A percentile compares a stretch with the other conserved stretches of the same genome.
Evolutionary conservation across 306 rosid species (phyloP).

Genomic region (Cucumis hystrix): DNA sequence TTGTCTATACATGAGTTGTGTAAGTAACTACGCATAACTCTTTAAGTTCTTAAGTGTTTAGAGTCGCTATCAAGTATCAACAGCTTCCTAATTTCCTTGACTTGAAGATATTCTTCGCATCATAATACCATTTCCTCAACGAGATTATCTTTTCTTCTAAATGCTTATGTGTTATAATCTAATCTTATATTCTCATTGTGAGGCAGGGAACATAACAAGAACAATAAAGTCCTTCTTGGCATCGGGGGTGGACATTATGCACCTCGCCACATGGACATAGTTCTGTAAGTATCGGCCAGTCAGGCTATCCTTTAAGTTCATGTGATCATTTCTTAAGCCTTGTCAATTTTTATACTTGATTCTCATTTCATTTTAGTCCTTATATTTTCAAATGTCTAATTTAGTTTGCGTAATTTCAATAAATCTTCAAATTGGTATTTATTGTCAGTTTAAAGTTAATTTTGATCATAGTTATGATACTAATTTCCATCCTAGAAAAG

Average conservation of each 20-base stretch:
- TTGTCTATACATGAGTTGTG: background rate
- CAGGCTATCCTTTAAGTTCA: background rate
- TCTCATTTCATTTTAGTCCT: no score
- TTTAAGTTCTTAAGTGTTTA: background rate
- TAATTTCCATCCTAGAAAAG: no score
- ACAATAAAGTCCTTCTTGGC: conserved; percentile 76
- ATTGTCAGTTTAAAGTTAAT: no score
- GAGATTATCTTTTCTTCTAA: background rate
- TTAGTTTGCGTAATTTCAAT: background rate
- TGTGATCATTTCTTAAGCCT: background rate
- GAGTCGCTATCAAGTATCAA: background rate
- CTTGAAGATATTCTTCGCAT: background rate
- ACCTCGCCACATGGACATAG: conserved; percentile 88
- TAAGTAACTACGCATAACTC: background rate
- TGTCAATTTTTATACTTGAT: no score
- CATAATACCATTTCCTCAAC: background rate
- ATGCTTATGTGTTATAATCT: background rate
- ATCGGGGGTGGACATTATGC: conserved; percentile 94
- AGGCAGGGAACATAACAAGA: conserved; percentile 51
- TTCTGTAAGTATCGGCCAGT: conserved; percentile 33
- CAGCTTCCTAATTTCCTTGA: background rate
- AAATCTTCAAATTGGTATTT: background rate
- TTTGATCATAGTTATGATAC: no score
- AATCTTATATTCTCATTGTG: conserved; percentile 7
- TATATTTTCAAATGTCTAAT: no score